Conservation (phyloP, 2,329 filamentous ascomycete species). For the Penicillium sp. region DNA sequence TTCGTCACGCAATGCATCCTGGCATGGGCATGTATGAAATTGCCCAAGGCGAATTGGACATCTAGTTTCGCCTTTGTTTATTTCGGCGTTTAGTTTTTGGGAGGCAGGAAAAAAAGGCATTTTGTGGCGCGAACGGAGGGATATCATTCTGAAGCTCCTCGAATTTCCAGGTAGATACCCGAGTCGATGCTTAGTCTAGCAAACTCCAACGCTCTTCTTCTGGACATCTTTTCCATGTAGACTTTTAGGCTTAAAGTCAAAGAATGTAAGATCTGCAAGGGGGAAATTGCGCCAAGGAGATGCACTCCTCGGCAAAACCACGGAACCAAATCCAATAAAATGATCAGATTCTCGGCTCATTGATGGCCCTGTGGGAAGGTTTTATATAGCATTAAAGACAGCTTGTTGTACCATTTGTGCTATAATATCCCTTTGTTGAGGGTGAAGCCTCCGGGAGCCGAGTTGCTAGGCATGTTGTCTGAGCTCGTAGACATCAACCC, state of each 20-base stretch:
- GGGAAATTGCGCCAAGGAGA: conserved; percentile 9
- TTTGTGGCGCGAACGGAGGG: conserved; percentile 41
- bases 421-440: too few relatives aligned
- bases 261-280: not conserved
- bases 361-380: not conserved
- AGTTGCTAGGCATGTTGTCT: too few relatives aligned
- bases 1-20: conserved; percentile 28
- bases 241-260: not conserved
- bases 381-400: too few relatives aligned
- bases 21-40: conserved; percentile 30
- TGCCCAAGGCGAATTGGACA: conserved; percentile 24
- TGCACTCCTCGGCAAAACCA: conserved; percentile 15
- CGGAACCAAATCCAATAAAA: conserved; percentile 14
- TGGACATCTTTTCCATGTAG: conserved; percentile 9
- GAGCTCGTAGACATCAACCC: too few relatives aligned
- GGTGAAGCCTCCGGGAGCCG: too few relatives aligned
- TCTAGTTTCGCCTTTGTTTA: conserved; percentile 35
- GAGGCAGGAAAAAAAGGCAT: conserved; percentile 41
- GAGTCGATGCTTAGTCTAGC: conserved; percentile 50
- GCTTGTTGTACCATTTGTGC: too few relatives aligned
- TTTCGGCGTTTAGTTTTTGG: conserved; percentile 27
- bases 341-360: conserved; percentile 27
- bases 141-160: conserved; percentile 48
- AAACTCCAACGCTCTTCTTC: conserved; percentile 36
- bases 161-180: conserved; percentile 49